phyloP scores from a whole-genome alignment of 1,139 yeast species.

The Suhomyces panamericanus region DNA sequence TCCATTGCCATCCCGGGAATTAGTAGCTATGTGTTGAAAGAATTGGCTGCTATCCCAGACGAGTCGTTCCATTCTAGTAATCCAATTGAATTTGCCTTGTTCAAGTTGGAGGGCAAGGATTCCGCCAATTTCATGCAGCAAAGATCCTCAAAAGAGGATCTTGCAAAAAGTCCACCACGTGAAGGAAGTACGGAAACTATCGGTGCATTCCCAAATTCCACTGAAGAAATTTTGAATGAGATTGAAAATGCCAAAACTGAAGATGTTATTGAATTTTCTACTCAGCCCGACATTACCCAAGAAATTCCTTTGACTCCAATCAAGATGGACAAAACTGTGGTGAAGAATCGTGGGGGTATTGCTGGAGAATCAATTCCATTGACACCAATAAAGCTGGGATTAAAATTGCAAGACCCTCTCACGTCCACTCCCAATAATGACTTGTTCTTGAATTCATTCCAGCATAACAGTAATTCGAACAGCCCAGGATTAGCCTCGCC shows the following conservation, averaged over 20 bases:
- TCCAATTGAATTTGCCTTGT: constrained; percentile 74
- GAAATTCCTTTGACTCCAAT: constrained; percentile 34
- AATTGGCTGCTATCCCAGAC: constrained; percentile 79
- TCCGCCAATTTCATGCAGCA: constrained; percentile 6
- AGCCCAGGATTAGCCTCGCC: constrained; percentile 29
- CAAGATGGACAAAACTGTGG: constrained; percentile 4
- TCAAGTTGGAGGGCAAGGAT: constrained; percentile 72
- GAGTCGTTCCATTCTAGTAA: constrained; percentile 56
- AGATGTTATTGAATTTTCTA: constrained; percentile 33
- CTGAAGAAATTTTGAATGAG: constrained; percentile 42
- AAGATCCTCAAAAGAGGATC: not conserved
- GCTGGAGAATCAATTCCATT: constrained; percentile 5
- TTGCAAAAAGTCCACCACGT: constrained; percentile 4
- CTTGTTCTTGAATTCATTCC: constrained; percentile 8
- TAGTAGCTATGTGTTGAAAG: constrained; percentile 61
- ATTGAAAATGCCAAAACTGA: constrained; percentile 41
- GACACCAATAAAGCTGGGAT: constrained; percentile 6
- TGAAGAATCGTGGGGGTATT: not conserved
- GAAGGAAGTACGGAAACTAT: constrained; percentile 1
- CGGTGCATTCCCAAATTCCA: constrained; percentile 17
- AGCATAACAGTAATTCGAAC: constrained; percentile 13
- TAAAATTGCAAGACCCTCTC: constrained; percentile 8
- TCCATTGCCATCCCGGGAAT: constrained; percentile 62
- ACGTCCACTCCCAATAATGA: constrained; percentile 21
- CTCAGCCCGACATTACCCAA: constrained; percentile 24